These are phyloP conservation scores for Coniochaeta pulveracea DNA, from an alignment of 2,329 filamentous ascomycete species.

Conservation along the genomic window DNA sequence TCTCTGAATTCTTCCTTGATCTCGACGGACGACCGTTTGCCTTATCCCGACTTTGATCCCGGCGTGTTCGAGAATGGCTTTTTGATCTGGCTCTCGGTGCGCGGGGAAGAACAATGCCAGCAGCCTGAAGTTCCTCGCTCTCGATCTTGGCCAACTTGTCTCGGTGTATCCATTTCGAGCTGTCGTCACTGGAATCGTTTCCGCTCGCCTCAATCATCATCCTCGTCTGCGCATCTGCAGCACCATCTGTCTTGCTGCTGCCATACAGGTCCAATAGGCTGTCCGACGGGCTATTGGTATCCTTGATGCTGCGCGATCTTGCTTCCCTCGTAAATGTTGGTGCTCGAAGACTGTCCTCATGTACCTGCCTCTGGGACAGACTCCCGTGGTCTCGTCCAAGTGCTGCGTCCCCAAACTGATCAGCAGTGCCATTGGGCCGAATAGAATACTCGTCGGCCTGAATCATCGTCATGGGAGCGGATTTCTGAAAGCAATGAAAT, in stretches of 20 bases:
- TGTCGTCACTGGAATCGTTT: slow-evolving; percentile 30
- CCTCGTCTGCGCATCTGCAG: slow-evolving; percentile 12
- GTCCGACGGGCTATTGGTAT: slow-evolving; percentile 29
- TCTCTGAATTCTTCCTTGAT: slow-evolving; percentile 34
- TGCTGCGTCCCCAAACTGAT: too few relatives aligned
- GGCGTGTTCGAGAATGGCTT: slow-evolving; percentile 22
- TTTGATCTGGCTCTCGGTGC: slow-evolving; percentile 39
- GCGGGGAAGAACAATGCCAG: slow-evolving; percentile 53
- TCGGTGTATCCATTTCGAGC: slow-evolving; percentile 74
- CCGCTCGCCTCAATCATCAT: slow-evolving; percentile 17
- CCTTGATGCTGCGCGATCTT: slow-evolving; percentile 28
- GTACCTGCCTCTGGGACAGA: slow-evolving; percentile 3
- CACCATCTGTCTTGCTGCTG: slow-evolving; percentile 7
- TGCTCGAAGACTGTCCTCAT: slow-evolving; percentile 8
- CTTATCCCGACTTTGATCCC: slow-evolving; percentile 21
- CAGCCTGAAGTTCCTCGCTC: slow-evolving; percentile 67
- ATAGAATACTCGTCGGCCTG: too few relatives aligned
- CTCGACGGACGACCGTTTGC: slow-evolving; percentile 19
- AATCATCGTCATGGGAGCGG: neutral
- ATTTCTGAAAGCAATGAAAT: neutral
- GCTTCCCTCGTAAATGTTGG: slow-evolving; percentile 13
- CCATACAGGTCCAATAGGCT: slow-evolving; percentile 31
- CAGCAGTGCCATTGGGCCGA: too few relatives aligned
- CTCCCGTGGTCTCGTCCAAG: too few relatives aligned
- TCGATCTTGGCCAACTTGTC: slow-evolving; percentile 78